These are phyloP conservation scores for Monosporascus sp. DNA, from an alignment of 2,329 filamentous ascomycete genomes.

Conservation along the genomic window DNA sequence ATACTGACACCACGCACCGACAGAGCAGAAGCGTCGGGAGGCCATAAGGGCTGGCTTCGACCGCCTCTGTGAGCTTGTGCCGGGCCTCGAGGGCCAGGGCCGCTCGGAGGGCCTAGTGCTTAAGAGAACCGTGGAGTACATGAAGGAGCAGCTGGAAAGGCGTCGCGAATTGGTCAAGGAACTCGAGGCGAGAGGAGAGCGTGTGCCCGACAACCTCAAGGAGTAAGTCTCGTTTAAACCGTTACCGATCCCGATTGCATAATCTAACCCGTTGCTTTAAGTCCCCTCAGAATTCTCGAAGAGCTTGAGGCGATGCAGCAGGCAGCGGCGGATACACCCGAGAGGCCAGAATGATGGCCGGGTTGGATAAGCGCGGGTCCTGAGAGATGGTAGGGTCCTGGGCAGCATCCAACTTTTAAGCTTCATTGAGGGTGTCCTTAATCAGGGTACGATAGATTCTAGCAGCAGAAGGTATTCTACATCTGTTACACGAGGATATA, in stretches of 20 bases:
- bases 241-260: no score
- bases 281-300: constrained; percentile 22
- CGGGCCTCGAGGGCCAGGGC: constrained; percentile 75
- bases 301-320: constrained; percentile 19
- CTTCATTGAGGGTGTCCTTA: not conserved
- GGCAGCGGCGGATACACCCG: not conserved
- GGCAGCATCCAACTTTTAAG: not conserved
- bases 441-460: not conserved
- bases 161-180: constrained; percentile 52
- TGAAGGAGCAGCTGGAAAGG: constrained; percentile 54
- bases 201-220: constrained; percentile 43
- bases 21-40: constrained; percentile 57
- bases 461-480: not conserved
- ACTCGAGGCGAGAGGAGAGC: constrained; percentile 49
- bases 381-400: no score
- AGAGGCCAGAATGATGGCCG: not conserved
- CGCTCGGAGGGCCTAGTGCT: constrained; percentile 84
- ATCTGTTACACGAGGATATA: not conserved
- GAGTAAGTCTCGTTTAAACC: constrained; percentile 25
- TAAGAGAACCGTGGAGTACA: constrained; percentile 62
- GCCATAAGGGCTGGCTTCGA: constrained; percentile 84
- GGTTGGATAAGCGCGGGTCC: not conserved
- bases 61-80: constrained; percentile 71
- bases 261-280: constrained; percentile 5
- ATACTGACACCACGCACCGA: not conserved